Percentiles rank a stretch among this genome's conserved stretches.
Conservation (phyloP, 345 rosid species). For the Rhizophora mangle region DNA sequence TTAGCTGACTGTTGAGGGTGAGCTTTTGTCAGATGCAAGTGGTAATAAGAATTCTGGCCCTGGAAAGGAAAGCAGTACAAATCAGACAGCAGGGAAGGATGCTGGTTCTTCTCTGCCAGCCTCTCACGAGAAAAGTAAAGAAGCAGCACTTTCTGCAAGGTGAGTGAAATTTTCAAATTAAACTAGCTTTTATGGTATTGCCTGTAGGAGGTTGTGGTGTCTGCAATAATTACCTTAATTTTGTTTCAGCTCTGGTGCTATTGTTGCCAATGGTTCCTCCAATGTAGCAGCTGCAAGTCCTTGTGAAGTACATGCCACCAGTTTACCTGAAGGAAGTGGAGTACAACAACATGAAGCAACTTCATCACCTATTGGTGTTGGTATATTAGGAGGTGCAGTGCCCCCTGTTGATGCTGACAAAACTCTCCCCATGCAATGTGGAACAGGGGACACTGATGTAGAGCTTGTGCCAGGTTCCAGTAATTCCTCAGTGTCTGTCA, state of each 20-base stretch:
- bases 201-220: not conserved
- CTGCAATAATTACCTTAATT: conserved; percentile 16
- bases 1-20: conserved; percentile 22
- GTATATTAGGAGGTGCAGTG: conserved; percentile 33
- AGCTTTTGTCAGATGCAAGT: conserved; percentile 55
- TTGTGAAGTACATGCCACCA: conserved; percentile 16
- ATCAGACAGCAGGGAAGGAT: conserved; percentile 53
- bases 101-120: conserved; percentile 40
- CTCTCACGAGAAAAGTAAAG: conserved; percentile 48
- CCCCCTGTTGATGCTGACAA: conserved; percentile 39
- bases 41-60: conserved; percentile 46
- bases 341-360: conserved; percentile 37
- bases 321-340: conserved; percentile 32
- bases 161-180: conserved; percentile 22
- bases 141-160: conserved; percentile 44
- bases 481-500: conserved; percentile 32
- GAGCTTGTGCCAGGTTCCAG: conserved; percentile 37
- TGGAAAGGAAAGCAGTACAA: conserved; percentile 49
- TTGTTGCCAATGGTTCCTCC: conserved; percentile 46
- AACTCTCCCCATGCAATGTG: conserved; percentile 32
- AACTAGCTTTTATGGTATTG: conserved; percentile 5
- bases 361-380: conserved; percentile 32
- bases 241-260: conserved; percentile 41
- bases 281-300: conserved; percentile 34
- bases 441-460: conserved; percentile 34